Conservation (phyloP, 345 rosid genomes). For the Corymbia maculata region DNA sequence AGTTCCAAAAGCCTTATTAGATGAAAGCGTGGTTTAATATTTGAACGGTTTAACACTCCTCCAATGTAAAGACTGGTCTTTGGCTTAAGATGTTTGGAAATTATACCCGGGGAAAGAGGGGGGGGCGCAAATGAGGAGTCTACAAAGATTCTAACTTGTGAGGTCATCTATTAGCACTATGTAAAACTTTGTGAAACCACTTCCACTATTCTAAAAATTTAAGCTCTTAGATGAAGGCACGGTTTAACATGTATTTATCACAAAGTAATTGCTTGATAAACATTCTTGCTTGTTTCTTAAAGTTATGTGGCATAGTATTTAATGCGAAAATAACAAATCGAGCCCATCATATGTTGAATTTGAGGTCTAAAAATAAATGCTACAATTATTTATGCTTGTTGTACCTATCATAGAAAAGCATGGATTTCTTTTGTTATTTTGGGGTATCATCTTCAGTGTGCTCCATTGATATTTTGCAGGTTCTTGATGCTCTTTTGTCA, state of each 20-base stretch:
- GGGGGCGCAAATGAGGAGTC: background rate
- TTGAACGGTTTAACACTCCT: background rate
- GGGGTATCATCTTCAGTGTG: background rate
- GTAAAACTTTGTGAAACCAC: background rate
- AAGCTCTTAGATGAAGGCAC: background rate
- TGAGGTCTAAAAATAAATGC: background rate
- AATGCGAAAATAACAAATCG: background rate
- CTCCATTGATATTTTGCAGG: constrained; percentile 24
- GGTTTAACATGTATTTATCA: background rate
- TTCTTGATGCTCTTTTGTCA: constrained; percentile 64
- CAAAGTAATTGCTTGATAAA: background rate
- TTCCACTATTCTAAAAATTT: background rate
- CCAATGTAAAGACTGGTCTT: background rate
- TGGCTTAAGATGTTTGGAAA: background rate
- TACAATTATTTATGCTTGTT: background rate
- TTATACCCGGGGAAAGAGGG: no score
- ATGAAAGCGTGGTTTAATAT: no score
- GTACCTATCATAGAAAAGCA: background rate
- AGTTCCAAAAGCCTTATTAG: no score
- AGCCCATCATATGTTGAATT: background rate
- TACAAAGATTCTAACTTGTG: background rate
- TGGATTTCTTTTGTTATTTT: background rate
- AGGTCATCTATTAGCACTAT: background rate
- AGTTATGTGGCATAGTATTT: background rate
- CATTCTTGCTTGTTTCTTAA: background rate